phyloP scores from a whole-genome alignment of 1,284 basidiomycete species.

The Melampsora americana region DNA sequence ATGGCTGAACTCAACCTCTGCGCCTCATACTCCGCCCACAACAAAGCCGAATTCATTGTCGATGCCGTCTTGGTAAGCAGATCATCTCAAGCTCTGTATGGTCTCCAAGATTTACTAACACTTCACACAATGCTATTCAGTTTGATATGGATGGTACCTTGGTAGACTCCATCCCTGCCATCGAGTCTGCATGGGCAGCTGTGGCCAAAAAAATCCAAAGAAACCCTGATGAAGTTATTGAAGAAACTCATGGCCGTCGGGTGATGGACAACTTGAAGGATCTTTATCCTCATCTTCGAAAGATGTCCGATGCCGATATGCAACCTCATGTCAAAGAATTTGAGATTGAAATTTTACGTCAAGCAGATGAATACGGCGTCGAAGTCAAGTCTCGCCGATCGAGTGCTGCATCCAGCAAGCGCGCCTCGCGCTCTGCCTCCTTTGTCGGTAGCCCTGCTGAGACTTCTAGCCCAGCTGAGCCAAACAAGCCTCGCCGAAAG shows the following conservation, averaged over 20 bases:
- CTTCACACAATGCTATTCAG: slow-evolving; percentile 27
- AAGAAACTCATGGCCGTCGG: slow-evolving; percentile 71
- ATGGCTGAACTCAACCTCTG: slow-evolving; percentile 38
- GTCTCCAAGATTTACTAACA: not conserved
- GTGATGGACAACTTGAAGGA: slow-evolving; percentile 65
- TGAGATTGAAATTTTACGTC: slow-evolving; percentile 68
- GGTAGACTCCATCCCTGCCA: slow-evolving; percentile 70
- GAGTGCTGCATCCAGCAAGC: slow-evolving; percentile 44
- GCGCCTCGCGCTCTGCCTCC: slow-evolving; percentile 13
- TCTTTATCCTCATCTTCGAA: slow-evolving; percentile 62
- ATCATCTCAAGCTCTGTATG: not conserved
- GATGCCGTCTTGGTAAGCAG: slow-evolving; percentile 48
- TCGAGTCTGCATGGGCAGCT: slow-evolving; percentile 74
- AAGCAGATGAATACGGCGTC: slow-evolving; percentile 64
- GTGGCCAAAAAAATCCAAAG: slow-evolving; percentile 68
- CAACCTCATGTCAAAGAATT: slow-evolving; percentile 66
- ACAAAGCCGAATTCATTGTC: slow-evolving; percentile 50
- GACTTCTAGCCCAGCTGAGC: not conserved
- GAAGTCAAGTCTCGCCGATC: slow-evolving; percentile 47
- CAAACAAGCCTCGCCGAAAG: slow-evolving; percentile 41
- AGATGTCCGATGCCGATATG: slow-evolving; percentile 61
- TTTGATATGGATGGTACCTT: slow-evolving; percentile 58
- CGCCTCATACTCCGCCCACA: slow-evolving; percentile 45
- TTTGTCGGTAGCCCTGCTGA: slow-evolving; percentile 43
- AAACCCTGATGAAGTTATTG: slow-evolving; percentile 63